Evolutionary conservation across 208 protist genomes (phyloP), one percentile per base, ranked within the genome.

Genomic region (Leishmania major): DNA sequence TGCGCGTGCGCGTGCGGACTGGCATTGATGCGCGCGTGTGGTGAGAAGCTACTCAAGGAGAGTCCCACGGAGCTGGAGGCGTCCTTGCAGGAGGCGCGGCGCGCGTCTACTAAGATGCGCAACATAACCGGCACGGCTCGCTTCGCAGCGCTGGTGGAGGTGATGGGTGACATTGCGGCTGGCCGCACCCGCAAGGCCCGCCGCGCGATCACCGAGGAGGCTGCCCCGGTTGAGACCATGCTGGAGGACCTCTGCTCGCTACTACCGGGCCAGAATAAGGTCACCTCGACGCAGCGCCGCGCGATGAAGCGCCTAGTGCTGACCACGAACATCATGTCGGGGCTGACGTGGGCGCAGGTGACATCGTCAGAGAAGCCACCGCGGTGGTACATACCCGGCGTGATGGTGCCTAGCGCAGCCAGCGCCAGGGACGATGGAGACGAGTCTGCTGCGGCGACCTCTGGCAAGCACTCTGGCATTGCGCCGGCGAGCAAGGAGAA

Each of bases 21-120:
- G 66, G 87, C 89, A 13, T 66, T 96, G 70, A 89, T 97, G 75
- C 92, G 94, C 10, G 85, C 86, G 2, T 96, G 93, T 69, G 94
- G 94, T 51, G 94, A 93, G 78, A 96, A 96, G 76, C 77, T 97
- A 19, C 78, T 91, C 43, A 97, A 95, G 86, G 92, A 97, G 82
- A 87, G 86, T 19, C 92, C 93, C 2, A 76, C 66, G 3, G 87
- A 92, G 75, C 82, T 97, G 82, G 91, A 95, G 45, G 62, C 83
- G 37, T 88, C 85, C 13, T 78, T 95, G 69, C 76, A 81, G n/a
- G 87, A 87, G 78, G 92, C 89, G 45, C 84, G 86, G 51, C 81
- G 73, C 45, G 83, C 80, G 15, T 78, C 77, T 35, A 81, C 72
- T 64, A 51, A 73, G 64, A 87, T 86, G 79, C 80, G 78, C 75